Evolutionary conservation across 2,329 filamentous ascomycete genomes (phyloP).

Genomic region (Xylaria hypoxylon): DNA sequence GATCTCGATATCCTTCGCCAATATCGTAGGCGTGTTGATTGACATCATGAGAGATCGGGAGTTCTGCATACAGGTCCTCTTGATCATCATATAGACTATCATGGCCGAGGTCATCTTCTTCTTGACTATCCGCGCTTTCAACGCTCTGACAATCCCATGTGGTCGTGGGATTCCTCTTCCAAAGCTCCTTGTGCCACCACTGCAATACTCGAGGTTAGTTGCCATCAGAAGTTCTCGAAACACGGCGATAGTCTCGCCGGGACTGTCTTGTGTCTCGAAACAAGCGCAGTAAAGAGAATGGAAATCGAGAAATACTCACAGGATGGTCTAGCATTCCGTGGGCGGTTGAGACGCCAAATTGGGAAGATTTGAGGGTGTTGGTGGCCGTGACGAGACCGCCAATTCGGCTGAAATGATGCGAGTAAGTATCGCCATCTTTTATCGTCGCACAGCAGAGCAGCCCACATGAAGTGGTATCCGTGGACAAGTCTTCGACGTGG

Average conservation of each 20-base stretch:
- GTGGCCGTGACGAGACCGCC: slow-evolving; percentile 26
- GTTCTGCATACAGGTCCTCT: slow-evolving; percentile 5
- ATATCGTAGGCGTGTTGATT: neutral
- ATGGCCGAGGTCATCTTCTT: slow-evolving; percentile 16
- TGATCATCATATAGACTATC: slow-evolving; percentile 9
- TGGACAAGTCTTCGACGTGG: slow-evolving; percentile 19
- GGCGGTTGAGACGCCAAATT: slow-evolving; percentile 33
- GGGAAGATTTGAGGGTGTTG: slow-evolving; percentile 28
- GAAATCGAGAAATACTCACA: slow-evolving; percentile 7
- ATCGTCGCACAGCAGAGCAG: slow-evolving; percentile 28
- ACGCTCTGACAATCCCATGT: slow-evolving; percentile 19
- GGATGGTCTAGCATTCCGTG: slow-evolving; percentile 32
- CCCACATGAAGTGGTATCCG: slow-evolving; percentile 20
- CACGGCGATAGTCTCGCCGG: neutral
- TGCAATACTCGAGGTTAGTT: slow-evolving; percentile 1
- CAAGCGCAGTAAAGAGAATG: neutral
- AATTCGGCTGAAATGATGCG: slow-evolving; percentile 32
- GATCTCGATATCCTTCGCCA: slow-evolving; percentile 20
- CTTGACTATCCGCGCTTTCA: slow-evolving; percentile 3
- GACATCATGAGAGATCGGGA: neutral
- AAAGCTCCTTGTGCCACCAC: slow-evolving; percentile 30
- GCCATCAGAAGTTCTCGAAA: neutral
- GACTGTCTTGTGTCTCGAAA: neutral
- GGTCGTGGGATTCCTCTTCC: neutral
- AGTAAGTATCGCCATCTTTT: slow-evolving; percentile 27